Base-by-base conservation (phyloP, 176 grass and related monocot species). In the Raddia guianensis region DNA sequence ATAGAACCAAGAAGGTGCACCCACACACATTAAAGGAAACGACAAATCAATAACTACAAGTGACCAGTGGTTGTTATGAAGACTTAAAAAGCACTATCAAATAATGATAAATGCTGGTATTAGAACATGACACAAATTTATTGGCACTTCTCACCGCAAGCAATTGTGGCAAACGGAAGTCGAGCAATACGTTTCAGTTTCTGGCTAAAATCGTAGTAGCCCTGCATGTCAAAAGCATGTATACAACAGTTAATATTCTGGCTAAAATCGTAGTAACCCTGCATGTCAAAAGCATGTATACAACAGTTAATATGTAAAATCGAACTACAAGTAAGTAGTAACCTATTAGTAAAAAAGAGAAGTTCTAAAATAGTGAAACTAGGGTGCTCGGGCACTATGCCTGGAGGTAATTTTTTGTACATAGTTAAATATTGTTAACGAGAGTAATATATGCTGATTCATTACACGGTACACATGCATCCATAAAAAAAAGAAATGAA, bases 171-270 rank as follows among this genome's bases (percentile, higher is more conserved):
- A 91, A 98, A 98, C 48, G 92, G 95, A 91, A 95, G 78, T 47
- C 90, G 95, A 66, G 92, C 78, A 87, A 91, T 84, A 72, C 50
- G 71, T 84, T 98, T 98, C 70, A 95, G 64, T 83, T 87, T 98
- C 84, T 98, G 90, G 71, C 95, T 98, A 83, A 98, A 98, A 78
- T 89, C 74, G 27, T 98, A 98, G 90, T 95, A 95, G 6, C 95
- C 92, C 92, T 98, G 82, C 80, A 82, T 56, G 49, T 43, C 42
- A 98, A 83, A 84, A 59, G 5, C 43, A 87, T 4, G 77, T 21
- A 66, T 34, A 45, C 34, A 63, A 20, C 51, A 69, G 57, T 71
- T 83, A 62, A 74, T 80, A 78, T 66, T 27, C 27, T 27, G 27
- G 27, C 27, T 27, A 27, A 27, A 27, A 27, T 27, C 27, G 27